phyloP scores from a whole-genome alignment of 257 asterid species.

The Solanum verrucosum region DNA sequence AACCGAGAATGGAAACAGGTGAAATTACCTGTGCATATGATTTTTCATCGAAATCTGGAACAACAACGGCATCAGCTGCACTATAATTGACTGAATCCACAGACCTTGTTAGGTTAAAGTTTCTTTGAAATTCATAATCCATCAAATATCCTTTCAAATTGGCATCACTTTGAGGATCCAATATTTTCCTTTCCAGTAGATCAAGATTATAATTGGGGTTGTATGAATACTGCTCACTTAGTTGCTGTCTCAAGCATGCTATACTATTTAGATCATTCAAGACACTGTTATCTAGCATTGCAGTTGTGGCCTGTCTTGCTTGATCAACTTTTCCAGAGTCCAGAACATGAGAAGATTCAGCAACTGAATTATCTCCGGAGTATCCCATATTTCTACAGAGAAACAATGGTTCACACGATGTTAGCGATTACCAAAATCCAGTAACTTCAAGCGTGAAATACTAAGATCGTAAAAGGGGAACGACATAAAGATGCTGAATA shows the following conservation, averaged over 20 bases:
- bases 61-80: conserved; percentile 22
- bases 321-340: conserved; percentile 32
- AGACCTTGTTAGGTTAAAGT: conserved; percentile 48
- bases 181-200: conserved; percentile 27
- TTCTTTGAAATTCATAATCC: conserved; percentile 45
- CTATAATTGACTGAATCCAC: conserved; percentile 31
- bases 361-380: conserved; percentile 34
- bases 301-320: conserved; percentile 28
- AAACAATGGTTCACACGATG: neutral
- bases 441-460: neutral
- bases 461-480: neutral
- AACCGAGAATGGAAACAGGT: neutral
- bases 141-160: conserved; percentile 32
- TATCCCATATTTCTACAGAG: conserved; percentile 43
- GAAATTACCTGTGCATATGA: conserved; percentile 49
- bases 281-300: conserved; percentile 40
- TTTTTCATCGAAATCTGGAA: conserved; percentile 38
- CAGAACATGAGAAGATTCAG: conserved; percentile 36
- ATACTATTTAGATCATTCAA: conserved; percentile 48
- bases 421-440: neutral
- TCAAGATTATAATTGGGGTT: conserved; percentile 31
- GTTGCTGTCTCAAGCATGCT: conserved; percentile 39
- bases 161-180: conserved; percentile 36
- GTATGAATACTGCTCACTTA: conserved; percentile 33
- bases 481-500: neutral